These are phyloP conservation scores for Juglanconis juglandina DNA, from an alignment of 2,329 filamentous ascomycete species.

Conservation along the genomic window DNA sequence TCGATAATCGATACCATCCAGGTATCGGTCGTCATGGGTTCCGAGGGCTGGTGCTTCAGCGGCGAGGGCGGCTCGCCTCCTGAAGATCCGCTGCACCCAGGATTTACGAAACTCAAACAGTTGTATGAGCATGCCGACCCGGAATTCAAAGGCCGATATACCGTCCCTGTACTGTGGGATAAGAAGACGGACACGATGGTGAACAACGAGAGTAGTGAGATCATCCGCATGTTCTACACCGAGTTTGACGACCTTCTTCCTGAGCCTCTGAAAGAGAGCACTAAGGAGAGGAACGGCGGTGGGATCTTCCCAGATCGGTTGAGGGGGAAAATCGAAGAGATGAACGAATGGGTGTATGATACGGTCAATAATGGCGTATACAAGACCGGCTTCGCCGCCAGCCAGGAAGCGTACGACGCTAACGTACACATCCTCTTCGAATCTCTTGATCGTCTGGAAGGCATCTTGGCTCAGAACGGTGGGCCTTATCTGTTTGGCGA, in stretches of 20 bases:
- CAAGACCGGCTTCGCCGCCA: slow-evolving; percentile 61
- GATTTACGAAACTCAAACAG: slow-evolving; percentile 63
- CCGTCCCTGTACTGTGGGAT: slow-evolving; percentile 71
- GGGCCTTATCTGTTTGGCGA: slow-evolving; percentile 61
- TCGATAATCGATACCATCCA: slow-evolving; percentile 65
- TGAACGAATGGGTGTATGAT: slow-evolving; percentile 66
- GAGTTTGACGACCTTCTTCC: slow-evolving; percentile 65
- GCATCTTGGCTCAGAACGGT: slow-evolving; percentile 44
- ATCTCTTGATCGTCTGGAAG: slow-evolving; percentile 62
- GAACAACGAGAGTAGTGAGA: slow-evolving; percentile 80
- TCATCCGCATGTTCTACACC: slow-evolving; percentile 77
- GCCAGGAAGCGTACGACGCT: slow-evolving; percentile 63
- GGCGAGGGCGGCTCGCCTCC: slow-evolving; percentile 46
- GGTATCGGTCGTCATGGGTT: slow-evolving; percentile 63
- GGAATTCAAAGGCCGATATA: slow-evolving; percentile 67
- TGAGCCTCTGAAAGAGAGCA: slow-evolving; percentile 46
- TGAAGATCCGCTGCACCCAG: slow-evolving; percentile 57
- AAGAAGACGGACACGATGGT: slow-evolving; percentile 68
- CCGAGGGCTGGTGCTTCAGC: slow-evolving; percentile 53
- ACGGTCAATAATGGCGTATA: slow-evolving; percentile 49
- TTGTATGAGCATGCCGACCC: slow-evolving; percentile 68
- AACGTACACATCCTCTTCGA: slow-evolving; percentile 59
- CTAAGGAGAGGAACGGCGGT: slow-evolving; percentile 40
- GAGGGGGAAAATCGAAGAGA: slow-evolving; percentile 55
- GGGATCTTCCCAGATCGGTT: slow-evolving; percentile 57